Base-by-base conservation (phyloP, 306 rosid species). In the Quercus alba region DNA sequence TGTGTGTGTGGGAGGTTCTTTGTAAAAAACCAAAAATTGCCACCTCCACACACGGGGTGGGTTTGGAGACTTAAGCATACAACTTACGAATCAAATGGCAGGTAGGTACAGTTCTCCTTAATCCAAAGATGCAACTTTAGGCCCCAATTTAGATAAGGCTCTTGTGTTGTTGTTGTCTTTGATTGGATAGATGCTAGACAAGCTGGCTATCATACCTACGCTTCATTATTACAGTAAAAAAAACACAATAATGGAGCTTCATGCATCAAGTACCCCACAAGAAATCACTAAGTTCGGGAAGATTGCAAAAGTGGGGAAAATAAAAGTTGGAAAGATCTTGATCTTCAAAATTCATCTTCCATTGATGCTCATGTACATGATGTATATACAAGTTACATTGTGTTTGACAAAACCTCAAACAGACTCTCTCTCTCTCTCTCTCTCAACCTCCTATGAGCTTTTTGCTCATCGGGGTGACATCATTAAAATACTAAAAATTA, bases 371-470 rank as follows among this genome's bases (percentile, higher is more conserved):
- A 86, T 66, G 88, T 41, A 41, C 46, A 81, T 79, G 82, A 2
- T 49, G 54, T 93, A 91, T 91, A 55, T 93, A 93, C 97, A 91
- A 73, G 90, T 93, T 93, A 81, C 87, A 85, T 84, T 84, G 89
- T 84, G 85, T 84, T 77, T 67, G 82, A 85, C 75, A 77, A 81
- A 87, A 84, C 92, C 81, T 69, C 68, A 78, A 87, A 74, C 79
- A 80, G 68, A 77, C 73, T 73, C 86, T 72, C 80, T 75, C 3
- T 38, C 73, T 73, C 86, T 72, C 73, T 73, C 86, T 75, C 80
- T 73, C 56, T 82, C 93, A 89, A 89, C 97, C 98, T 74, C 97
- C 90, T 72, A 76, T 82, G 33, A 89, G 90, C 94, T 81, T 91
- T 91, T 85, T 71, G 91, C 97, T 81, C 85, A 78, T 75, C 80